Conservation (phyloP, 768 basidiomycete genomes). For the Omphalotus guepiniiformis region DNA sequence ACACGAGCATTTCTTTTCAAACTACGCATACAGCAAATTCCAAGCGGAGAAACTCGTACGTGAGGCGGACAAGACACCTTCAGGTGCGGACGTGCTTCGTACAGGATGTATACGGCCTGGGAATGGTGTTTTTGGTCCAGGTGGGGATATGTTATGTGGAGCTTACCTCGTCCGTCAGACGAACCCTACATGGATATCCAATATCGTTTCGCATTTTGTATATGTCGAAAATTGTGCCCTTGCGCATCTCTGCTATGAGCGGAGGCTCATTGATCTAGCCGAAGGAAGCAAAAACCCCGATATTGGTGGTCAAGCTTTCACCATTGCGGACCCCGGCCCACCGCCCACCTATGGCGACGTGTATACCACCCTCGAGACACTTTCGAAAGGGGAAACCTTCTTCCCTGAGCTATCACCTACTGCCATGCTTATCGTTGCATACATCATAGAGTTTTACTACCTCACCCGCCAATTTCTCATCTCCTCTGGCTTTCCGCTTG, state of each 20-base stretch:
- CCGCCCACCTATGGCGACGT: slow-evolving; percentile 61
- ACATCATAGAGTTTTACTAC: slow-evolving; percentile 55
- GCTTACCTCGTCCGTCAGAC: slow-evolving; percentile 55
- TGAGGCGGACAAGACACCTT: slow-evolving; percentile 27
- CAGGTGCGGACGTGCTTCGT: slow-evolving; percentile 35
- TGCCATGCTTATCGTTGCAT: slow-evolving; percentile 57
- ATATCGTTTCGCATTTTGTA: slow-evolving; percentile 57
- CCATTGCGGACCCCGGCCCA: slow-evolving; percentile 60
- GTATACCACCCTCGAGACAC: slow-evolving; percentile 48
- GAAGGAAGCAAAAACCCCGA: slow-evolving; percentile 41
- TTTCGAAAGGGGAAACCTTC: slow-evolving; percentile 51
- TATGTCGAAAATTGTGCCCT: slow-evolving; percentile 77
- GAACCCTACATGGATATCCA: slow-evolving; percentile 60
- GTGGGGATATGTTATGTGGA: slow-evolving; percentile 66
- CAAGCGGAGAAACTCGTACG: slow-evolving; percentile 50
- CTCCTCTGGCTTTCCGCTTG: slow-evolving; percentile 27
- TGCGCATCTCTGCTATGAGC: slow-evolving; percentile 71
- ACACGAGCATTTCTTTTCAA: slow-evolving; percentile 69
- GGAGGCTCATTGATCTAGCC: slow-evolving; percentile 54
- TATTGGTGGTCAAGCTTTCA: slow-evolving; percentile 71
- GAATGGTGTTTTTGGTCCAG: slow-evolving; percentile 71
- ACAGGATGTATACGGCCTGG: slow-evolving; percentile 79
- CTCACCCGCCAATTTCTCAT: slow-evolving; percentile 39
- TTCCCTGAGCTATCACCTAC: slow-evolving; percentile 60
- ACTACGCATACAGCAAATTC: slow-evolving; percentile 67